Base-by-base conservation (phyloP, 305 asterid genomes). In the Fraxinus floribunda region DNA sequence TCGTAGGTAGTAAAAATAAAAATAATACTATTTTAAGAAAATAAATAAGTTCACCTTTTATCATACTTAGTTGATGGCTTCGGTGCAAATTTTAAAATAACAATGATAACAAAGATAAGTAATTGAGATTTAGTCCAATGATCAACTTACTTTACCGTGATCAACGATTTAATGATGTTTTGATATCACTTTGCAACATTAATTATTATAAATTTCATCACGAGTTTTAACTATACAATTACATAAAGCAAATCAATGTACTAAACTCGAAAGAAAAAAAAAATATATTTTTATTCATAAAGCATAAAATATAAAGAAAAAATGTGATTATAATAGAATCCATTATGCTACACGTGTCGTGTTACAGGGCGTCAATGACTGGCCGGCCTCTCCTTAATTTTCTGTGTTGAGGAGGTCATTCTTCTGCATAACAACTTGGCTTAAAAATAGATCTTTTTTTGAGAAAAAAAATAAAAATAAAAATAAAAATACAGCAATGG, bases 401-500 rank as follows among this genome's bases (percentile, higher is more conserved):
- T 86, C 77, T 76, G 72, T 30, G 49, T 84, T 84, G 83, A 77
- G 83, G 83, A 79, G 78, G 75, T 76, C 80, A 76, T 81, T 30
- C 82, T 62, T 79, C 66, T 81, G 84, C 82, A 79, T 70, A 70
- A 62, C 83, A 77, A 68, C 75, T 66, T 66, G 39, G 38, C 18
- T 11, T 70, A 29, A 10, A 4, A 30, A 22, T 6, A 8, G 16
- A 64, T 22, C 11, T 1, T 64, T 18, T 46, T 34, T 8, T 18
- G 2, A 7, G 39, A 39, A 30, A 16, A 9, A 32, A 38, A 34
- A 34, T 32, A 34, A 34, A 49, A 34, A 34, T 32, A 34, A 34
- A 49, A 22, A 22, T 22, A 22, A 36, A 22, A n/a, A 36, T 15
- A 39, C 11, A 62, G 7, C 36, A 66, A 90, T 92, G 94, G 90